A percentile compares a stretch with the other conserved stretches of the same genome.
These are phyloP conservation scores for Stenocarpella maydis DNA, from an alignment of 2,329 filamentous ascomycete species.

Conservation along the genomic window DNA sequence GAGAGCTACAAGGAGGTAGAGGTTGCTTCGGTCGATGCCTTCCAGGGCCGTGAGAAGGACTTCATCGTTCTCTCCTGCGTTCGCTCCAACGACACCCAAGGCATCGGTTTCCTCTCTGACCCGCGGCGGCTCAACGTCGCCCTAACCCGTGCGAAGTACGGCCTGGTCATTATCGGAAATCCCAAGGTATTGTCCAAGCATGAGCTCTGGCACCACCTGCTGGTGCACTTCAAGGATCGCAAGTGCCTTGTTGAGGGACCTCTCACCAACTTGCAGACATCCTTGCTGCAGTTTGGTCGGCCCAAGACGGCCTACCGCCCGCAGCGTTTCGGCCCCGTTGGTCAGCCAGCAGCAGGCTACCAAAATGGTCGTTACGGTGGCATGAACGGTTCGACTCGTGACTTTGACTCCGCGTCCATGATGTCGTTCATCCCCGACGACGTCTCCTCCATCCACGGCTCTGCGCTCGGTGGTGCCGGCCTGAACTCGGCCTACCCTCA, in stretches of 20 bases:
- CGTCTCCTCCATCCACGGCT: constrained; percentile 94
- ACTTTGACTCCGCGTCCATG: constrained; percentile 84
- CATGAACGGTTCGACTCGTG: constrained; percentile 52
- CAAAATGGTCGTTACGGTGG: constrained; percentile 53
- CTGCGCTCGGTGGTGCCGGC: constrained; percentile 85
- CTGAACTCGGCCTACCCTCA: constrained; percentile 84
- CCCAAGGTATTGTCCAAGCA: constrained; percentile 98
- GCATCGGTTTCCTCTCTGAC: constrained; percentile 98
- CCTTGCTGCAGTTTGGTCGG: constrained; percentile 91
- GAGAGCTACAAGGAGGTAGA: constrained; percentile 99
- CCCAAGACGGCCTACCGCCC: constrained; percentile 94
- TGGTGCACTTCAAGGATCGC: constrained; percentile 95
- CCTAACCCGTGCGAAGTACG: constrained; percentile 95
- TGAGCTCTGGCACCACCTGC: constrained; percentile 93
- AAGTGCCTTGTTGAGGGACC: constrained; percentile 97
- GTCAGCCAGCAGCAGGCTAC: constrained; percentile 42
- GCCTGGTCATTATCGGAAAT: constrained; percentile 94
- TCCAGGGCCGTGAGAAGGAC: constrained; percentile 98
- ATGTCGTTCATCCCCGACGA: constrained; percentile 97
- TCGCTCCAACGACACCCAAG: constrained; percentile 97
- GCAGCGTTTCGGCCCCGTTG: constrained; percentile 69
- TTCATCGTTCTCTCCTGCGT: constrained; percentile 98
- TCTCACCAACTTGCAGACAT: constrained; percentile 93
- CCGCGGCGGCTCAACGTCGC: constrained; percentile 97
- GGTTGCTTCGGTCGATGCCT: constrained; percentile 97